Evolutionary conservation across 106 monocot species (phyloP).

Genomic region (Allium cepa): DNA sequence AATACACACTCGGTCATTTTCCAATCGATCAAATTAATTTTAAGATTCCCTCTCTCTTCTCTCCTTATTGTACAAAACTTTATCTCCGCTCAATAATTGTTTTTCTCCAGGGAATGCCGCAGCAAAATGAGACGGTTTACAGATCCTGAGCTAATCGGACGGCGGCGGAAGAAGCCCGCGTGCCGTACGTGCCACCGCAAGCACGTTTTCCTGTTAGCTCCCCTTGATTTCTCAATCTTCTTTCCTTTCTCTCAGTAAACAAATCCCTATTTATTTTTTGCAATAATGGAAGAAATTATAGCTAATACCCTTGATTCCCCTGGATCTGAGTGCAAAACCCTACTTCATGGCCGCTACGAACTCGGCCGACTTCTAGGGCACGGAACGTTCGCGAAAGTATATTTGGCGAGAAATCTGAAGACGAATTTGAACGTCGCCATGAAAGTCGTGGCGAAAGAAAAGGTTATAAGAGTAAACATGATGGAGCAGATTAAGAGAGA

Average conservation of each 20-base stretch:
- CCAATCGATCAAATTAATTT: too few relatives aligned
- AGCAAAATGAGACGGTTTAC: constrained; percentile 7
- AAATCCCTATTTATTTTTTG: background rate
- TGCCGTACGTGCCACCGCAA: constrained; percentile 45
- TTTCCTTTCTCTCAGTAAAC: background rate
- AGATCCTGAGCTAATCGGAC: constrained; percentile 14
- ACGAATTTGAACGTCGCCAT: constrained; percentile 35
- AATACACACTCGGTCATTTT: too few relatives aligned
- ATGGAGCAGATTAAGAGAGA: constrained; percentile 67
- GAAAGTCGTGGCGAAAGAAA: constrained; percentile 59
- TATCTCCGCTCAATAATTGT: background rate
- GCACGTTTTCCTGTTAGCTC: constrained; percentile 15
- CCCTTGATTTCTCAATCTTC: background rate
- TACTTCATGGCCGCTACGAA: constrained; percentile 58
- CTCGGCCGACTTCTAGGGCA: constrained; percentile 61
- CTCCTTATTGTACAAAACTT: background rate
- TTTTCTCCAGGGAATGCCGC: constrained; percentile 15
- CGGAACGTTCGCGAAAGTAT: constrained; percentile 67
- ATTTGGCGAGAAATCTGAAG: constrained; percentile 35
- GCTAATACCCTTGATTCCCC: background rate
- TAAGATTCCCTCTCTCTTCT: background rate
- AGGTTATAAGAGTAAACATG: constrained; percentile 49
- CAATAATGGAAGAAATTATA: constrained; percentile 25
- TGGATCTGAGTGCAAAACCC: background rate
- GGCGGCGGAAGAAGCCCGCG: constrained; percentile 22